Conservation (phyloP, 345 rosid genomes). For the Camelina sativa region DNA sequence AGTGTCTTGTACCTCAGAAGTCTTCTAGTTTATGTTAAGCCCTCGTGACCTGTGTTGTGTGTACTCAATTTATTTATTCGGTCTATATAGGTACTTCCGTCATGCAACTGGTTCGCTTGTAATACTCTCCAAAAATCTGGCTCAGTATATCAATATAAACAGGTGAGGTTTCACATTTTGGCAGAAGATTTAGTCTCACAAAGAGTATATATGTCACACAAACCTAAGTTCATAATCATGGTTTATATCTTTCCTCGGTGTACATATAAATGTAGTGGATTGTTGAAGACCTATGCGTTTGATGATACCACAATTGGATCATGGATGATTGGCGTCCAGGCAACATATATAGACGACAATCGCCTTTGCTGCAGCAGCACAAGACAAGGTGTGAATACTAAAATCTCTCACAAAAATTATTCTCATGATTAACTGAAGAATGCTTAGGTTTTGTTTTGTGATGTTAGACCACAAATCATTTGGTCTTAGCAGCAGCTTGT, state of each 20-base stretch:
- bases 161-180: slow-evolving; percentile 53
- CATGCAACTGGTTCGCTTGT: slow-evolving; percentile 82
- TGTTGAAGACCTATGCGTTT: slow-evolving; percentile 80
- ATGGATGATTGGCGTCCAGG: slow-evolving; percentile 96
- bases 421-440: slow-evolving; percentile 25
- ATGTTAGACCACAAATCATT: slow-evolving; percentile 4
- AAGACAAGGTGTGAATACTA: slow-evolving; percentile 68
- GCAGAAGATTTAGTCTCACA: not conserved
- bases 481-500: slow-evolving; percentile 7
- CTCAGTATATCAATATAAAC: slow-evolving; percentile 83
- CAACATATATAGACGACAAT: slow-evolving; percentile 88
- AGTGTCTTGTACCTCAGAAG: slow-evolving; percentile 44
- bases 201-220: slow-evolving; percentile 10
- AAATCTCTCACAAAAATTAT: slow-evolving; percentile 16
- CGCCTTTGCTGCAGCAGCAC: slow-evolving; percentile 88
- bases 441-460: slow-evolving; percentile 24
- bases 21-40: slow-evolving; percentile 25
- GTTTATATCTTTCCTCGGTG: not conserved
- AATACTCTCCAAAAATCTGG: slow-evolving; percentile 86
- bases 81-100: slow-evolving; percentile 76
- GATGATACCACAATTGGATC: slow-evolving; percentile 92
- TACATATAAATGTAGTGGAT: slow-evolving; percentile 66
- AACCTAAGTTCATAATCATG: slow-evolving; percentile 3
- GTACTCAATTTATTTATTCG: slow-evolving; percentile 26
- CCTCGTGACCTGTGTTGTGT: not conserved